Base-by-base conservation (phyloP, 345 rosid species). In the Lumnitzera racemosa region DNA sequence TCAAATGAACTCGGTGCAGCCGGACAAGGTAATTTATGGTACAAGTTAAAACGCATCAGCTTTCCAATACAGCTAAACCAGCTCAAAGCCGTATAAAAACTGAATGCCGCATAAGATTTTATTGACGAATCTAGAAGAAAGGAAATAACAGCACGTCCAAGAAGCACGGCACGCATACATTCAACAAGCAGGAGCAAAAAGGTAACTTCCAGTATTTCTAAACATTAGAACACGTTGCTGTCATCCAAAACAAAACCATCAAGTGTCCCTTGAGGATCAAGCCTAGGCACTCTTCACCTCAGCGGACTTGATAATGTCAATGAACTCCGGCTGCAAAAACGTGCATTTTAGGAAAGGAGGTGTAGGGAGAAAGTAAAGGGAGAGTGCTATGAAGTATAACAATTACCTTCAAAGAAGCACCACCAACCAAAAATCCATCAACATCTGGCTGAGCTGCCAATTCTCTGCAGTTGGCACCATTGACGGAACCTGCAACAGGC, bases 341-440 rank as follows among this genome's bases (percentile, higher is more conserved):
- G 47, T 55, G 13, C 17, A 12, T 13, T 11, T 5, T 31, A 47
- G 20, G 23, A 61, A 15, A 46, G 7, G 12, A 20, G 24, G 47
- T 31, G 29, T 2, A 3, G 13, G 5, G 24, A 46, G 15, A 3
- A n/a, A 25, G 23, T 15, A 15, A 15, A 15, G 49, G 17, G n/a
- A 5, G 13, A 16, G 15, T 9, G 7, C 3, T n/a, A 61, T 25
- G 15, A 24, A 31, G 49, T 2, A 6, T 2, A 59, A 24, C 24
- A 31, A 36, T 23, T 72, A 88, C 90, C 90, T 89, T 89, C 17
- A 89, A 79, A 46, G 96, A 82, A 64, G 96, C 96, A 58, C 96
- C 96, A 52, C 96, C 96, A 46, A 89, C 96, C 77, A 89, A 79
- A 80, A 89, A 89, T 57, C 96, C 96, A 75, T 89, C 96, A 49